A percentile compares a stretch with the other conserved stretches of the same genome.
Evolutionary conservation across 2,329 filamentous ascomycete genomes (phyloP).

Genomic region (Ceratocystis huliohia): DNA sequence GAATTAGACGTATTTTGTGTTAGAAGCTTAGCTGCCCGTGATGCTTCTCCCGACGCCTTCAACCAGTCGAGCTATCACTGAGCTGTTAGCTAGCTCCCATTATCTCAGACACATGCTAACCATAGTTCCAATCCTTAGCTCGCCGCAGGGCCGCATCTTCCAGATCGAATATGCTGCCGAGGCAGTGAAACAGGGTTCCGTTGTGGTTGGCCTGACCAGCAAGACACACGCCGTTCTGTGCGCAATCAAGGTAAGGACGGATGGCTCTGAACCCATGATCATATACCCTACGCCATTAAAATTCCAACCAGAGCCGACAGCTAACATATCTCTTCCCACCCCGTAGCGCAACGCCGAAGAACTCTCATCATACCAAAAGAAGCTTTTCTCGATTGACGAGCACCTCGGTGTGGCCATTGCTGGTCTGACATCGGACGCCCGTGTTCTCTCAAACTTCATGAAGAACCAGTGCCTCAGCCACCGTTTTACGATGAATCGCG

Average conservation of each 20-base stretch:
- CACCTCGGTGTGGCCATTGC: conserved; percentile 93
- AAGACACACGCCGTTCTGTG: conserved; percentile 96
- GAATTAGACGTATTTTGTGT: background rate
- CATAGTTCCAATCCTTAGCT: conserved; percentile 43
- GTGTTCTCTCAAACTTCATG: conserved; percentile 99
- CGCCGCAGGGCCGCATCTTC: conserved; percentile 97
- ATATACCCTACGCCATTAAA: background rate
- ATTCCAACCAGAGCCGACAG: background rate
- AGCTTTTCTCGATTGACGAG: conserved; percentile 91
- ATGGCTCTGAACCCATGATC: too few species aligned
- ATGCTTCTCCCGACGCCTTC: background rate
- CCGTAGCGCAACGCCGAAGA: conserved; percentile 91
- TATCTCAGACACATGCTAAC: conserved; percentile 12
- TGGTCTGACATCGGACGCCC: conserved; percentile 91
- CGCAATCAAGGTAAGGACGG: conserved; percentile 68
- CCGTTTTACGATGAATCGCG: conserved; percentile 87
- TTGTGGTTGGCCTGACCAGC: conserved; percentile 92
- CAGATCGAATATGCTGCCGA: conserved; percentile 98
- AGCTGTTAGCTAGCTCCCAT: background rate
- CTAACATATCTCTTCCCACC: conserved; percentile 7
- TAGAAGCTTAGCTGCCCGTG: background rate
- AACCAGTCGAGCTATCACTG: background rate
- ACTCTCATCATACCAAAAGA: conserved; percentile 99
- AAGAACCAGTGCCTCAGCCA: conserved; percentile 96
- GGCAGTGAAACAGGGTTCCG: conserved; percentile 97